Conservation (phyloP, 805 yeast genomes). For the Middelhovenomyces tepae region DNA sequence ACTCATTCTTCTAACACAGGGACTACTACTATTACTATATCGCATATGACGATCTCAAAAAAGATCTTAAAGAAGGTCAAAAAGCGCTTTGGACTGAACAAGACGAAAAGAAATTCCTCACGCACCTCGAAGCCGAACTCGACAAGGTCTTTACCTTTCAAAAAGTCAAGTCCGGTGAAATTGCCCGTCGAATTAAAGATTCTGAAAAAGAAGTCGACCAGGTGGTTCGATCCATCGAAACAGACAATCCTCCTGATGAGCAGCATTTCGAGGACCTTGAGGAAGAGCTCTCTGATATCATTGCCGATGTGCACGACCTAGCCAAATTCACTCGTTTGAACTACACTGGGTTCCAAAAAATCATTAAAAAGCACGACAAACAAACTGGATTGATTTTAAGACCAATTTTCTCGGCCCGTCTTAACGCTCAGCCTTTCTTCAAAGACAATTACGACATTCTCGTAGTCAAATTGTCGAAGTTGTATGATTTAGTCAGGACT, state of each 20-base stretch:
- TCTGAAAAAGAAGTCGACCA: slow-evolving; percentile 63
- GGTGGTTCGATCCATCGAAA: slow-evolving; percentile 49
- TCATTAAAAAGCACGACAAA: slow-evolving; percentile 94
- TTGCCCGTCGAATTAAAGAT: slow-evolving; percentile 74
- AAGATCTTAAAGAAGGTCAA: slow-evolving; percentile 62
- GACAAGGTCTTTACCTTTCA: slow-evolving; percentile 92
- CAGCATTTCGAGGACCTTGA: slow-evolving; percentile 67
- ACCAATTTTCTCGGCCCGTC: slow-evolving; percentile 88
- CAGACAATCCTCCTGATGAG: slow-evolving; percentile 36
- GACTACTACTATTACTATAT: slow-evolving; percentile 88
- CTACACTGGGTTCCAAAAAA: slow-evolving; percentile 95
- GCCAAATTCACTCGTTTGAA: slow-evolving; percentile 90
- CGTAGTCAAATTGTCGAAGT: slow-evolving; percentile 79
- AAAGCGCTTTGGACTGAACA: slow-evolving; percentile 63
- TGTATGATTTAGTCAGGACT: slow-evolving; percentile 89
- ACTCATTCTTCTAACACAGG: too few relatives aligned
- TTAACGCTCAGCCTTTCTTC: slow-evolving; percentile 90
- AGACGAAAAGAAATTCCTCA: slow-evolving; percentile 74
- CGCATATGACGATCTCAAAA: slow-evolving; percentile 83
- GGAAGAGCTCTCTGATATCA: slow-evolving; percentile 72
- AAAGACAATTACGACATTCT: slow-evolving; percentile 87
- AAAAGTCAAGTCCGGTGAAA: slow-evolving; percentile 78
- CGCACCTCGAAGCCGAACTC: slow-evolving; percentile 66
- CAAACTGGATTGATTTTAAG: slow-evolving; percentile 68
- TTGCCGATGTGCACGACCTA: slow-evolving; percentile 95